Evolutionary conservation across 2,329 filamentous ascomycete species (phyloP).

Genomic region (Teratosphaeria epicoccoides): DNA sequence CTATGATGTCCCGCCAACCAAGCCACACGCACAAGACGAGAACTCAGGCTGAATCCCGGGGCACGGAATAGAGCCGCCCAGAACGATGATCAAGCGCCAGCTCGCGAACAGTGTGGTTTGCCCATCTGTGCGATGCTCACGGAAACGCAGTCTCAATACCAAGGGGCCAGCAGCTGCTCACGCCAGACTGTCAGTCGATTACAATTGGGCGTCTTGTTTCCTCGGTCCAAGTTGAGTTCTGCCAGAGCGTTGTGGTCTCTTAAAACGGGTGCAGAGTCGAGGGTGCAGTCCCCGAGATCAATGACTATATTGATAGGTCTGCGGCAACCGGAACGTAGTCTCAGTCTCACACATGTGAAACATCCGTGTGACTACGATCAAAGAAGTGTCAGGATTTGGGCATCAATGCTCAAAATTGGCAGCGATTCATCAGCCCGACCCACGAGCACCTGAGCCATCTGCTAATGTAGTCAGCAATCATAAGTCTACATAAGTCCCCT

Average conservation of each 20-base stretch:
- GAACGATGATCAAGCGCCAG: neutral
- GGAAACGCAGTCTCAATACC: neutral
- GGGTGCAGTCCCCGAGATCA: too few species aligned
- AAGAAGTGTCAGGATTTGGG: neutral
- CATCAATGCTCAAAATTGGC: neutral
- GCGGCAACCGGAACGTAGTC: too few species aligned
- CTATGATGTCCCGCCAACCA: too few species aligned
- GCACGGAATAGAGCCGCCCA: neutral
- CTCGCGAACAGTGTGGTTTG: neutral
- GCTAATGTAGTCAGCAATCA: neutral
- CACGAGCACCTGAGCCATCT: neutral
- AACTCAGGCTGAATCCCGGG: neutral
- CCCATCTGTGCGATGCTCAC: neutral
- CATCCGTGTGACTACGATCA: neutral
- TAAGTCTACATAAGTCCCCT: neutral
- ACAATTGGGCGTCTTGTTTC: neutral
- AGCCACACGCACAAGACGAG: neutral
- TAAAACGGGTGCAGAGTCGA: too few species aligned
- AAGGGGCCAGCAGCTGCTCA: neutral
- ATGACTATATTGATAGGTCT: too few species aligned
- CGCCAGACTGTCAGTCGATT: neutral
- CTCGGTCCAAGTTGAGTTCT: neutral
- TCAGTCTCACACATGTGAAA: too few species aligned
- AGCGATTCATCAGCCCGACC: neutral
- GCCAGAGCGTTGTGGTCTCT: too few species aligned